Evolutionary conservation across 257 asterid species (phyloP), one percentile per base, ranked within the genome.

Genomic region (Ballota nigra): DNA sequence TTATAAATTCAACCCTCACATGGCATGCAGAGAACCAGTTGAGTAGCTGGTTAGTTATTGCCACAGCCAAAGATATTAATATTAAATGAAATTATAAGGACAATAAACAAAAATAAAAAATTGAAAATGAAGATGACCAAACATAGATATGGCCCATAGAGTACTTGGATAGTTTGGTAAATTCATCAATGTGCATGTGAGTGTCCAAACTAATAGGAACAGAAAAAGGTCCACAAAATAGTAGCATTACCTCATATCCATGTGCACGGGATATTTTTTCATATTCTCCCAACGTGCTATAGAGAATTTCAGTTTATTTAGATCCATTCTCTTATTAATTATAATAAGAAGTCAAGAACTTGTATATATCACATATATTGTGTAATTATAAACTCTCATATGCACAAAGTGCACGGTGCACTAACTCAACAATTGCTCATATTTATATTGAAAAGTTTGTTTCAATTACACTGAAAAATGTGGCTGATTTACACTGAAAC

Each of bases 61-160:
- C 34, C 63, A 62, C 43, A 23, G 3, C 73, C 69, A 77, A 51
- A 23, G 13, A 66, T 51, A 51, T 75, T 75, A 19, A 43, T 4
- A 58, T 66, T 40, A 20, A 52, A 24, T 10, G 8, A 19, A 38
- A 63, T 4, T 11, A 55, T 53, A 19, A 19, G 16, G 11, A 43
- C 11, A 33, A 7, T 4, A 58, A 34, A 47, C 4, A 43, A 12
- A 19, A 22, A 8, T 65, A 8, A 45, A 49, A 24, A 77, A n/a
- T 5, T 6, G 8, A n/a, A 15, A 19, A 22, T 56, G 49, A 76
- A 63, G 13, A 68, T 58, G 71, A 64, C 67, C 74, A 73, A 68
- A 79, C 75, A 79, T 83, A 76, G 69, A 64, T 63, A 74, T 70
- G 79, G 85, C 84, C 84, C 71, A 77, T 64, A 13, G 43, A 9